A percentile compares a stretch with the other conserved stretches of the same genome.
These are phyloP conservation scores for Trichoderma citrinoviride DNA, from an alignment of 2,329 filamentous ascomycete genomes.

Conservation along the genomic window DNA sequence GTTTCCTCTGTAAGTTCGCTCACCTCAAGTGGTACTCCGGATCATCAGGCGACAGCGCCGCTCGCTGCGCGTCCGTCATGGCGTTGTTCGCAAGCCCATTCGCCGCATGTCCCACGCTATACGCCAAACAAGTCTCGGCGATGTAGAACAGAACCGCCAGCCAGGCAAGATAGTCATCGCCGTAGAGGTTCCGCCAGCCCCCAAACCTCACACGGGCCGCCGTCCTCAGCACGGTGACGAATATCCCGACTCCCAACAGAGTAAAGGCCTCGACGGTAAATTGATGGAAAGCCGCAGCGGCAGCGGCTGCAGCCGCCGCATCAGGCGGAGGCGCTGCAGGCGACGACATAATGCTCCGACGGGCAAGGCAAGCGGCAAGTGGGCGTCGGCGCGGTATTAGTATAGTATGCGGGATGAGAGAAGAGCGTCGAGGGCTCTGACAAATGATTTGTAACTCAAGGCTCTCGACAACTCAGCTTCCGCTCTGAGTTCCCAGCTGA, in stretches of 20 bases:
- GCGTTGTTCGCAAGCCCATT: constrained; percentile 55
- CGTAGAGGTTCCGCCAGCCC: constrained; percentile 49
- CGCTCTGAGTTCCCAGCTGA: not conserved
- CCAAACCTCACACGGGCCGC: constrained; percentile 48
- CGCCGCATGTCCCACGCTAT: constrained; percentile 48
- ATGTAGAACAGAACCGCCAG: constrained; percentile 54
- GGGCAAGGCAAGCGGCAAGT: too few relatives aligned
- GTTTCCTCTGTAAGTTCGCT: not conserved
- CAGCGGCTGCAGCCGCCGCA: constrained; percentile 27
- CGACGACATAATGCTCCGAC: constrained; percentile 5
- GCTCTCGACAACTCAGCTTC: not conserved
- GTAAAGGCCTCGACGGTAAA: constrained; percentile 39
- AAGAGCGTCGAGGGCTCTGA: not conserved
- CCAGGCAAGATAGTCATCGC: constrained; percentile 59
- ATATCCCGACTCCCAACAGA: constrained; percentile 49
- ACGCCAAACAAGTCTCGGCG: constrained; percentile 50
- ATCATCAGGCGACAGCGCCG: constrained; percentile 41
- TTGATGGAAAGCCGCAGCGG: constrained; percentile 27
- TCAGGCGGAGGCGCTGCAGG: constrained; percentile 14
- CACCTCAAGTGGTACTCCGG: constrained; percentile 45
- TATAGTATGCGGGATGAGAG: not conserved
- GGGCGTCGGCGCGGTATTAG: not conserved
- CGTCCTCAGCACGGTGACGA: constrained; percentile 50
- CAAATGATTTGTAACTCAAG: not conserved
- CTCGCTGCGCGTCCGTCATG: constrained; percentile 52